Evolutionary conservation across 2,329 filamentous ascomycete species (phyloP).

Genomic region (Bipolaris bicolor): DNA sequence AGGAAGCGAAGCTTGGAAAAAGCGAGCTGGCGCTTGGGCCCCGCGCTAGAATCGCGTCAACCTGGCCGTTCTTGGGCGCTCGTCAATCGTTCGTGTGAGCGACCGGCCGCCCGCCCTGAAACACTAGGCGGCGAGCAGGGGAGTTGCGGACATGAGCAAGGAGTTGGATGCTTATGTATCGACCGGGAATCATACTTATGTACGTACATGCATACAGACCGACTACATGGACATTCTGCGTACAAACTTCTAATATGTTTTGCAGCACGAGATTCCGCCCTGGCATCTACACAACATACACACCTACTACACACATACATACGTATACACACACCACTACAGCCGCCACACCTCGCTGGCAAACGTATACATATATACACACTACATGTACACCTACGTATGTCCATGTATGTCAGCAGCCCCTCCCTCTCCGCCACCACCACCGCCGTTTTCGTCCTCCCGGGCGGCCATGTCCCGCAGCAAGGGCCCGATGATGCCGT

Average conservation of each 20-base stretch:
- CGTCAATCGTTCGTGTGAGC: constrained; percentile 17
- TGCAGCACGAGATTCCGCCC: too few relatives aligned
- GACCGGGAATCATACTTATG: not conserved
- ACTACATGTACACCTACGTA: not conserved
- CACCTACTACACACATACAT: not conserved
- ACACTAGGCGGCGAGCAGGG: constrained; percentile 10
- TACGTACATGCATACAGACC: not conserved
- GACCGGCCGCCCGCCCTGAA: constrained; percentile 24
- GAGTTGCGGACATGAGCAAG: too few relatives aligned
- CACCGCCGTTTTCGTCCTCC: not conserved
- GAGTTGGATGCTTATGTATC: too few relatives aligned
- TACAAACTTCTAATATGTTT: not conserved
- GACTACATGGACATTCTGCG: not conserved
- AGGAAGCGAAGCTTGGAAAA: constrained; percentile 25
- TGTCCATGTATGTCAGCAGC: not conserved
- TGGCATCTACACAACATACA: too few relatives aligned
- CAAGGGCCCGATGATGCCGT: constrained; percentile 22
- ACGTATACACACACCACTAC: not conserved
- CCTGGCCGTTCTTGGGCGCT: constrained; percentile 15
- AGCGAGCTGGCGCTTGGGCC: constrained; percentile 19
- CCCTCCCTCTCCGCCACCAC: not conserved
- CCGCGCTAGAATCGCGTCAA: constrained; percentile 13
- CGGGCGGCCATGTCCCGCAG: constrained; percentile 4
- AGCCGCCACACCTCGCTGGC: not conserved
- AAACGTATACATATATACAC: too few relatives aligned